These are phyloP conservation scores for Salix caprea DNA, from an alignment of 345 rosid species.

Conservation along the genomic window DNA sequence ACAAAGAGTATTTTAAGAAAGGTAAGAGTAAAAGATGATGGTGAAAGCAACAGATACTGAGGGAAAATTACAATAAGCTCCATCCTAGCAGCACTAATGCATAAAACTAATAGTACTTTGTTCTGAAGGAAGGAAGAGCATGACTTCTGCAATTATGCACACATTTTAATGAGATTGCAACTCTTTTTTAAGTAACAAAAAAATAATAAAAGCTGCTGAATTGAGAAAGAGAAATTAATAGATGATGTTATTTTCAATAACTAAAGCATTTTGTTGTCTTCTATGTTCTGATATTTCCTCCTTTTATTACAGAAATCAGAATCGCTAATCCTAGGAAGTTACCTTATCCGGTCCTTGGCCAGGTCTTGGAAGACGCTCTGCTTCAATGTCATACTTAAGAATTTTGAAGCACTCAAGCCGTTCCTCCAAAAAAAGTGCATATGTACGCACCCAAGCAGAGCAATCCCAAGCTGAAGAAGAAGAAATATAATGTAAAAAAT, in stretches of 20 bases:
- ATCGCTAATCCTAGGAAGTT: not conserved
- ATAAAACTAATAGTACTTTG: not conserved
- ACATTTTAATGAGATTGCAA: not conserved
- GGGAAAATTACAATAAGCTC: not conserved
- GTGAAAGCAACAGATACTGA: not conserved
- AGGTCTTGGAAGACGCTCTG: constrained; percentile 84
- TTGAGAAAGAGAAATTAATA: not conserved
- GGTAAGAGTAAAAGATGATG: not conserved
- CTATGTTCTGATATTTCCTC: not conserved
- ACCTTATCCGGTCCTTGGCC: constrained; percentile 85
- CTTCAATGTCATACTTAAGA: constrained; percentile 88
- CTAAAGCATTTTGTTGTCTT: not conserved
- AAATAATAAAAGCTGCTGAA: not conserved
- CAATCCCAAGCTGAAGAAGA: constrained; percentile 87
- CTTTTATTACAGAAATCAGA: not conserved
- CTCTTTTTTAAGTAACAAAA: not conserved
- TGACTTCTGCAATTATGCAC: not conserved
- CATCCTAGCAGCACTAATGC: not conserved
- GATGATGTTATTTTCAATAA: not conserved
- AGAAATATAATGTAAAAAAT: not conserved
- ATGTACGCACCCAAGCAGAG: constrained; percentile 98
- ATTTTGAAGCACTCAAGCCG: constrained; percentile 91
- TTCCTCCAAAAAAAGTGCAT: constrained; percentile 90
- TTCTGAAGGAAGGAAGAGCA: not conserved
- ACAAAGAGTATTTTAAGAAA: not conserved